Conservation (phyloP, 805 yeast genomes). For the Suhomyces sp. region DNA sequence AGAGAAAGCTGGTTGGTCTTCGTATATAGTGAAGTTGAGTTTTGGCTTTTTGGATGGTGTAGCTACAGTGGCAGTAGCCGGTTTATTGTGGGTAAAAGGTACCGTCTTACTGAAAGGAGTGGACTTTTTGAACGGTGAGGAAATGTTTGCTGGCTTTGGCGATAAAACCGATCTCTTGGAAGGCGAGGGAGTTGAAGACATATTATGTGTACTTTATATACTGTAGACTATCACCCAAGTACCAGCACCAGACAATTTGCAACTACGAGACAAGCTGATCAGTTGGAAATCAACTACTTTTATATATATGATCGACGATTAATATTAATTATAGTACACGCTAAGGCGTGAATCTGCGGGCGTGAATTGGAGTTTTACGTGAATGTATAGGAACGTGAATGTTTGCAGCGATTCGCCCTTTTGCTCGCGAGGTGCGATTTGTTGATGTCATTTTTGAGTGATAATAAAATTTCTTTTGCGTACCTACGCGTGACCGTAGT, state of each 20-base stretch:
- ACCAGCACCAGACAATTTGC: not conserved
- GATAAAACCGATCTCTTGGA: conserved; percentile 20
- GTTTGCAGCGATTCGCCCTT: not conserved
- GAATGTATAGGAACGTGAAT: not conserved
- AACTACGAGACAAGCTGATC: not conserved
- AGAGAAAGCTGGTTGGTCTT: conserved; percentile 13
- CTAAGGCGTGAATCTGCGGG: conserved; percentile 1
- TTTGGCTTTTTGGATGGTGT: conserved; percentile 13
- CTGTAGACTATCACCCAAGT: not conserved
- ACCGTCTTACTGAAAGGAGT: not conserved
- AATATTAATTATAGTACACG: not conserved
- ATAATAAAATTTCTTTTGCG: not conserved
- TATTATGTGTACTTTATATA: not conserved
- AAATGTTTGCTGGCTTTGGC: conserved; percentile 20
- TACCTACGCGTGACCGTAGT: not conserved
- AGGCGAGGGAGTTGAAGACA: conserved; percentile 14
- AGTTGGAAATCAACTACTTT: not conserved
- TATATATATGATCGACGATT: not conserved
- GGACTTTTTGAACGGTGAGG: conserved; percentile 10
- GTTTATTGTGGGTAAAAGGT: conserved; percentile 2
- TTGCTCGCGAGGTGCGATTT: not conserved
- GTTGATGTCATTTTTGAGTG: not conserved
- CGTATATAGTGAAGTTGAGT: conserved; percentile 20
- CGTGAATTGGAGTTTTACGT: not conserved
- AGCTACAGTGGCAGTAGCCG: not conserved